phyloP scores from a whole-genome alignment of 192 early-diverging fungal species.

The Haplosporangium gracile region DNA sequence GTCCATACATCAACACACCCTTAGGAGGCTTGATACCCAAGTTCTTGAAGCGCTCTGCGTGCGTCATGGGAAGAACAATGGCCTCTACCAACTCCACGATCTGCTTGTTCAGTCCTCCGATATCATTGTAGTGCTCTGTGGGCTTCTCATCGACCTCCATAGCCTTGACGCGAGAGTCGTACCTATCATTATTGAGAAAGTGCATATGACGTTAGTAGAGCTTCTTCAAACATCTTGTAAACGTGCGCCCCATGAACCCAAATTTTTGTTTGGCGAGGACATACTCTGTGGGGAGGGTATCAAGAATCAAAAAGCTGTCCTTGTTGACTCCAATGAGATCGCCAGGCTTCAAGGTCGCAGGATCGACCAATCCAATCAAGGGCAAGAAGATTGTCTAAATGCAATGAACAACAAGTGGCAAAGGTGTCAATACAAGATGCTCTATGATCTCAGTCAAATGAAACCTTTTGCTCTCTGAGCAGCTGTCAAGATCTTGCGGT shows the following conservation, averaged over 20 bases:
- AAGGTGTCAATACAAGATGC: background rate
- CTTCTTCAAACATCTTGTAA: background rate
- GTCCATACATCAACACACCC: conserved; percentile 88
- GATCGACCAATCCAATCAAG: conserved; percentile 95
- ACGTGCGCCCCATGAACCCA: background rate
- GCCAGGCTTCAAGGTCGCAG: conserved; percentile 89
- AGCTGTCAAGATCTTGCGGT: background rate
- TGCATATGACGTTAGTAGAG: background rate
- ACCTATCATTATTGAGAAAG: conserved; percentile 63
- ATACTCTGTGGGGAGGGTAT: conserved; percentile 96
- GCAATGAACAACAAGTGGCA: background rate
- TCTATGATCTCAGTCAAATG: background rate
- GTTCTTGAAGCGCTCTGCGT: conserved; percentile 88
- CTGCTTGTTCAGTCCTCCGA: conserved; percentile 92
- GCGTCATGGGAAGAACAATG: conserved; percentile 89
- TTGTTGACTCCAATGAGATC: conserved; percentile 99
- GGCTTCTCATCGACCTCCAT: conserved; percentile 99
- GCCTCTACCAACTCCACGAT: conserved; percentile 91
- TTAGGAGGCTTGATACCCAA: conserved; percentile 91
- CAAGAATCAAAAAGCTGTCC: conserved; percentile 95
- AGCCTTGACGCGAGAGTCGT: conserved; percentile 97
- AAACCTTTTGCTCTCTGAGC: background rate
- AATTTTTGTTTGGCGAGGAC: conserved; percentile 8
- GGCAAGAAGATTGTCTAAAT: conserved; percentile 94
- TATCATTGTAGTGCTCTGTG: conserved; percentile 96